A percentile compares a stretch with the other conserved stretches of the same genome.
phyloP scores from a whole-genome alignment of 257 asterid genomes.

The Osmanthus fragrans region DNA sequence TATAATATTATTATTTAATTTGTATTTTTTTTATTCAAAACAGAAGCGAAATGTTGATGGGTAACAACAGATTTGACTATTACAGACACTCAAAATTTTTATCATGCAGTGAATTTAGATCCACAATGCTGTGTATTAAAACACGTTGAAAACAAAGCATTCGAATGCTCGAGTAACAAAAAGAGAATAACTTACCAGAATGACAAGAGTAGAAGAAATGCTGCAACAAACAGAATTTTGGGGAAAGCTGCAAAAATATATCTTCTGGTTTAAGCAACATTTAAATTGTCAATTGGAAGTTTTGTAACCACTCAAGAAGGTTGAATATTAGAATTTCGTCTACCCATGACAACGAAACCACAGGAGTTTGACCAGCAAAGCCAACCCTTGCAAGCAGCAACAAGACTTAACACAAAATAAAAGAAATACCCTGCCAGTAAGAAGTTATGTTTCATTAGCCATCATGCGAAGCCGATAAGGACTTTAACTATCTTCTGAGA shows the following conservation, averaged over 20 bases:
- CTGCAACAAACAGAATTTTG: conserved; percentile 69
- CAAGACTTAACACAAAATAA: conserved; percentile 63
- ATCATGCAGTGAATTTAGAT: conserved; percentile 1
- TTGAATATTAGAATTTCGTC: conserved; percentile 19
- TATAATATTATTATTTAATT: neutral
- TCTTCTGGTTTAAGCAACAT: conserved; percentile 14
- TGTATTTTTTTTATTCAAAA: neutral
- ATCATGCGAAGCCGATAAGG: neutral
- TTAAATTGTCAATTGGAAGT: conserved; percentile 16
- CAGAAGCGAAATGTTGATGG: neutral
- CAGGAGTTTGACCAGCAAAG: conserved; percentile 79
- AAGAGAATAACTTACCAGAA: conserved; percentile 61
- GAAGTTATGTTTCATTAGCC: conserved; percentile 29
- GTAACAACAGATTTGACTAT: neutral
- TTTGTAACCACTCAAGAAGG: neutral
- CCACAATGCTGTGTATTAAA: neutral
- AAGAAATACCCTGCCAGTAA: conserved; percentile 74
- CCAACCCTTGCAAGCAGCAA: conserved; percentile 95
- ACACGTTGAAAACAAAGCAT: neutral
- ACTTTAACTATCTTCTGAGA: neutral
- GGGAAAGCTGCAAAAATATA: conserved; percentile 73
- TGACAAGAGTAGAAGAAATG: conserved; percentile 87
- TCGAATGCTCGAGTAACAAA: neutral
- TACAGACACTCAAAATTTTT: neutral
- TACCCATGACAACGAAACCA: conserved; percentile 93